Conservation (phyloP, 2,329 filamentous ascomycete genomes). For the Aspergillus sp. region DNA sequence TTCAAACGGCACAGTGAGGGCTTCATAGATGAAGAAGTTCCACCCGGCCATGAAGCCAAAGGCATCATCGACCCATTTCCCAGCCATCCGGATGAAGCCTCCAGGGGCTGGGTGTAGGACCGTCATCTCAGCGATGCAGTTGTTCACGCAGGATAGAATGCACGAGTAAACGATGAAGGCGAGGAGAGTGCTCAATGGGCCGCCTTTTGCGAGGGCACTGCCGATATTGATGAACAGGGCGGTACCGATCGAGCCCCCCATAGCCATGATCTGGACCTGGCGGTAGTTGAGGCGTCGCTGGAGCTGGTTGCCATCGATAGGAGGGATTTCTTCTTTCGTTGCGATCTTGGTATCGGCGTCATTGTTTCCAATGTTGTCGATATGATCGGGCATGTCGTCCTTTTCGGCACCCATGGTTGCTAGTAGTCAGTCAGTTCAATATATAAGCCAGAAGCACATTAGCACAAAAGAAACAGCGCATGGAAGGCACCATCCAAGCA, state of each 20-base stretch:
- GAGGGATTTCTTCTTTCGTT: background rate
- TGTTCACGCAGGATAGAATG: background rate
- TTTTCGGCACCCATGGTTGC: background rate
- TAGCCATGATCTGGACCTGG: background rate
- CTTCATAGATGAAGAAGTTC: constrained; percentile 51
- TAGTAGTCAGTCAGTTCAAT: background rate
- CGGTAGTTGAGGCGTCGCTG: background rate
- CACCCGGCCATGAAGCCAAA: constrained; percentile 46
- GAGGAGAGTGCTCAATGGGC: background rate
- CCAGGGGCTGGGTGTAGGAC: background rate
- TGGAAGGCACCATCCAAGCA: background rate
- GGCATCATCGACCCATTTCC: constrained; percentile 47
- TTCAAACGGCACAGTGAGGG: constrained; percentile 35
- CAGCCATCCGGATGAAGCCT: constrained; percentile 39
- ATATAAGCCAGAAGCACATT: background rate
- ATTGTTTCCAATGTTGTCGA: background rate
- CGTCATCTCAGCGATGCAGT: background rate
- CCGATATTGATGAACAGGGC: background rate
- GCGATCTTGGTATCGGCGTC: background rate
- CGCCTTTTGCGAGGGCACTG: no score
- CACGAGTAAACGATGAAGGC: background rate
- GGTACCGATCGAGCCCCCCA: background rate
- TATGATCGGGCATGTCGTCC: background rate
- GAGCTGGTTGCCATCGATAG: background rate
- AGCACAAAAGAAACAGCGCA: background rate